Conservation (phyloP, 352 stramenopile species). For the Peronospora destructor region DNA sequence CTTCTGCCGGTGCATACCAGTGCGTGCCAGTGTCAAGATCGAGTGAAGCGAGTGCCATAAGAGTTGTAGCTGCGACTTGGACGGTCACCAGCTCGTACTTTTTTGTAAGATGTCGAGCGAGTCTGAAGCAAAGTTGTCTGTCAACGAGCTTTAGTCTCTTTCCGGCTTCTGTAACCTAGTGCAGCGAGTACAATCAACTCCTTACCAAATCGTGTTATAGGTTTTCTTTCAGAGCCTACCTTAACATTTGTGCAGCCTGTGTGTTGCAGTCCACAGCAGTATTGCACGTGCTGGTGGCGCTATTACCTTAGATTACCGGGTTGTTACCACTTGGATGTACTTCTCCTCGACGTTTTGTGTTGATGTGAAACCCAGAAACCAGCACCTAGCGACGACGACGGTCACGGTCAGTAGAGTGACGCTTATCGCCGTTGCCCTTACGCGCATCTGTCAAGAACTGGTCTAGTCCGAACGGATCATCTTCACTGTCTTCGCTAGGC, state of each 20-base stretch:
- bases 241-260: not conserved
- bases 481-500: conserved; percentile 40
- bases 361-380: not conserved
- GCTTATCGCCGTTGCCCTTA: conserved; percentile 28
- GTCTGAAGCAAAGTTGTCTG: not conserved
- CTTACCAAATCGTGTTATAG: not conserved
- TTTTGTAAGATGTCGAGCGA: no score
- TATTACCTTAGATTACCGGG: no score
- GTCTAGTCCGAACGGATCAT: conserved; percentile 82
- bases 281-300: not conserved
- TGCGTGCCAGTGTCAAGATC: no score
- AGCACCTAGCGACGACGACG: conserved; percentile 27
- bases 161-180: not conserved
- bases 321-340: not conserved
- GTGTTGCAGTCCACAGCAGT: not conserved
- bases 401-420: conserved; percentile 22
- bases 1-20: no score
- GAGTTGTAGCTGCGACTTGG: no score
- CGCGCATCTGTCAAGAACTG: conserved; percentile 77
- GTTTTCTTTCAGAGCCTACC: not conserved
- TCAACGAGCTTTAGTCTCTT: not conserved
- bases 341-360: not conserved
- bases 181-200: not conserved
- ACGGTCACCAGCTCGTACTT: no score
- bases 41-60: no score